Base-by-base conservation (phyloP, 2,329 filamentous ascomycete species). In the Colletotrichum liriopes region DNA sequence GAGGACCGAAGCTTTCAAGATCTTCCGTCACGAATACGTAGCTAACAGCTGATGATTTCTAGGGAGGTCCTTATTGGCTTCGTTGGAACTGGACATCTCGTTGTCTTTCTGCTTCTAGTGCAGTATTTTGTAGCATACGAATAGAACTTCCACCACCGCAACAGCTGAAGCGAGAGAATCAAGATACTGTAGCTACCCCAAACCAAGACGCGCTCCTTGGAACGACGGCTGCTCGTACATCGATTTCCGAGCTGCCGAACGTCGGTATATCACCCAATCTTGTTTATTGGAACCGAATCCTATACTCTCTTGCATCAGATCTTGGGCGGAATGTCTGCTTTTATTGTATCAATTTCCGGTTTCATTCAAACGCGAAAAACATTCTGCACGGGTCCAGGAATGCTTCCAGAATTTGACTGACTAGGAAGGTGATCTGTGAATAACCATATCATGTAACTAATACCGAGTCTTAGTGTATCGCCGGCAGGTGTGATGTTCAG, bases 401-500 rank as follows among this genome's bases (percentile, higher is more conserved):
- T 58, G 43, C 23, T 66, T 59, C 18, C 16, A 41, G 11, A 56
- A 47, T 12, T 41, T 39, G 35, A 47, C 23, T n/a, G n/a, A 5
- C 8, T 49, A 9, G 9, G 20, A 49, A 11, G 45, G 3, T 23
- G n/a, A 49, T 11, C 9, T 5, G 23, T n/a, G 6, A 7, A 26
- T 49, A 23, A 9, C 45, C 41, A 1, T 18, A 18, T 3, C 41
- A 18, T 16, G 6, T 43, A 14, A 0, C n/a, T 23, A 23, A 16
- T 18, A 29, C 7, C 37, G 6, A 6, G 14, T 14, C 2, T 5
- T 9, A 66, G 55, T 35, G 32, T 5, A 32, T 66, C 12, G 2
- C 26, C 20, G 7, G 1, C 8, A 45, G 45, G 26, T 64, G 60
- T 55, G 80, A 82, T 35, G 45, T 76, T 2, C 81, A 82, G 29